Conservation (phyloP, 2,329 filamentous ascomycete species). For the Trichoderma citrinoviride region DNA sequence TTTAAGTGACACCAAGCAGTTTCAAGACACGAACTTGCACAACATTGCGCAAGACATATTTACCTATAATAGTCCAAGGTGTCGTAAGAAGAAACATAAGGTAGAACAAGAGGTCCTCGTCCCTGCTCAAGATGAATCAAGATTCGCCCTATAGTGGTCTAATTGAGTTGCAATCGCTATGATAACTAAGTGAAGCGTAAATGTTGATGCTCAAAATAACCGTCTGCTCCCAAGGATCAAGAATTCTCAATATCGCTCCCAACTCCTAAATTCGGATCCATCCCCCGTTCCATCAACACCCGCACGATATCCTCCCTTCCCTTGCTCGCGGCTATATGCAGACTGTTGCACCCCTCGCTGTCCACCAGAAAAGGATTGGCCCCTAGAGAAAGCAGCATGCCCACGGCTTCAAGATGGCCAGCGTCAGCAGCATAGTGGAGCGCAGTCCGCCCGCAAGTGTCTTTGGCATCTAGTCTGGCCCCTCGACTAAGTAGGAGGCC, state of each 20-base stretch:
- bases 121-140: not conserved
- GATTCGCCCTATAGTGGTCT: too few species aligned
- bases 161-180: not conserved
- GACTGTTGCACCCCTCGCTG: slow-evolving; percentile 3
- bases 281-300: slow-evolving; percentile 14
- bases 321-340: slow-evolving; percentile 12
- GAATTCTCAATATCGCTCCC: slow-evolving; percentile 6
- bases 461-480: slow-evolving; percentile 11
- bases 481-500: slow-evolving; percentile 11
- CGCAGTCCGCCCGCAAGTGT: slow-evolving; percentile 12
- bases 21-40: not conserved
- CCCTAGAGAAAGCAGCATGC: slow-evolving; percentile 6
- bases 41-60: not conserved
- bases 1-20: not conserved
- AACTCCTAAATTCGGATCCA: slow-evolving; percentile 17
- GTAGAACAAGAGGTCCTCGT: not conserved
- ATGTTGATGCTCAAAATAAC: too few species aligned
- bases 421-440: slow-evolving; percentile 15
- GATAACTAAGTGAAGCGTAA: not conserved
- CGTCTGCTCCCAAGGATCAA: not conserved
- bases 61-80: not conserved
- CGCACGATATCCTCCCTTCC: slow-evolving; percentile 16
- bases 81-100: not conserved
- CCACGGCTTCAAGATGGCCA: slow-evolving; percentile 14
- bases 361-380: slow-evolving; percentile 14